Percentiles rank a stretch among this genome's conserved stretches.
phyloP scores from a whole-genome alignment of 1,139 yeast species.

The Tardiomyces blankii region DNA sequence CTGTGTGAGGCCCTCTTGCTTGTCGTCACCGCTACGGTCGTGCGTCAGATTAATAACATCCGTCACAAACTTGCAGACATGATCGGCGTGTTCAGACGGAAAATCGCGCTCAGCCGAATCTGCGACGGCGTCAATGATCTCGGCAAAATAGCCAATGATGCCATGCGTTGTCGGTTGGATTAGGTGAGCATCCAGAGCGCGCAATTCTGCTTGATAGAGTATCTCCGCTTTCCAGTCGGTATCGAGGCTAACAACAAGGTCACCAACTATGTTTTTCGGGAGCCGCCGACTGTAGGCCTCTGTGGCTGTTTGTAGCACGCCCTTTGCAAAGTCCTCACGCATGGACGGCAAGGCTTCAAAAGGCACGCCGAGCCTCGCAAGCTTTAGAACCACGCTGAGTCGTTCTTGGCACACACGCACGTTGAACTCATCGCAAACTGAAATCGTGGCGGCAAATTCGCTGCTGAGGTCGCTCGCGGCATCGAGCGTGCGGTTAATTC shows the following conservation, averaged over 20 bases:
- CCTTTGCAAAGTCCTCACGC: background rate
- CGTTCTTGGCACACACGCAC: constrained; percentile 42
- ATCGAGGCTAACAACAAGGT: constrained; percentile 6
- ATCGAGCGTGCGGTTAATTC: background rate
- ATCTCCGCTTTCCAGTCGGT: constrained; percentile 7
- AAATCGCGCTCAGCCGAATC: constrained; percentile 9
- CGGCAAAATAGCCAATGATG: constrained; percentile 9
- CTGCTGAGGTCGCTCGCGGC: background rate
- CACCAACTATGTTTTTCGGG: constrained; percentile 7
- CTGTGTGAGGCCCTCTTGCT: constrained; percentile 16
- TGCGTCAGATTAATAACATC: background rate
- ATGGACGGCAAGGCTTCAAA: background rate
- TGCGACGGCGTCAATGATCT: constrained; percentile 21
- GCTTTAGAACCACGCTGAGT: constrained; percentile 18
- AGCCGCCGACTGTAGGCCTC: background rate
- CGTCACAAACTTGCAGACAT: background rate
- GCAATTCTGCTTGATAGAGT: constrained; percentile 3
- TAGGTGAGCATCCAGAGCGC: constrained; percentile 2
- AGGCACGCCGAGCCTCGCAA: background rate
- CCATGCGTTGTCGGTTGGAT: background rate
- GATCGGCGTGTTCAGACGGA: background rate
- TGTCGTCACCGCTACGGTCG: background rate
- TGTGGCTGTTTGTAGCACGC: background rate
- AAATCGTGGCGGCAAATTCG: background rate
- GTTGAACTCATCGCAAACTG: constrained; percentile 38